phyloP scores from a whole-genome alignment of 805 yeast species.

The Yamadazyma insecticola region DNA sequence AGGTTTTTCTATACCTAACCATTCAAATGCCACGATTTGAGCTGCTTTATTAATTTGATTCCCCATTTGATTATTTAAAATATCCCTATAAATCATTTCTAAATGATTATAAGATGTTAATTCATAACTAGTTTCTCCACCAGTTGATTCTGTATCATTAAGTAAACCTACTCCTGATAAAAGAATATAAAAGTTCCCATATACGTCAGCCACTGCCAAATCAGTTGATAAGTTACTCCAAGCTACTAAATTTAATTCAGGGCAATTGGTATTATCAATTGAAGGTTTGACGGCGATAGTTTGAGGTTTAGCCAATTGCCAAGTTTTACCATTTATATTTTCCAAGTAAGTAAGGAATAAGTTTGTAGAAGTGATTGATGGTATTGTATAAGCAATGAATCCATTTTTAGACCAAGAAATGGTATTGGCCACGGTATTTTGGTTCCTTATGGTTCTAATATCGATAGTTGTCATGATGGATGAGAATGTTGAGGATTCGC shows the following conservation, averaged over 20 bases:
- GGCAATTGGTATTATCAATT: slow-evolving; percentile 13
- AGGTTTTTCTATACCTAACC: slow-evolving; percentile 74
- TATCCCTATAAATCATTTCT: slow-evolving; percentile 47
- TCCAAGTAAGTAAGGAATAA: slow-evolving; percentile 64
- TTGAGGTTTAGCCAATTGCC: slow-evolving; percentile 70
- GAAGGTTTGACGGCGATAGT: slow-evolving; percentile 26
- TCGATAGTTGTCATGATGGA: neutral
- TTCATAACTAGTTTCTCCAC: slow-evolving; percentile 31
- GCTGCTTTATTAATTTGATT: slow-evolving; percentile 12
- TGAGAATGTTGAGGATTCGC: neutral
- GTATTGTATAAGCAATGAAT: slow-evolving; percentile 65
- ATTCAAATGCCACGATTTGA: slow-evolving; percentile 48
- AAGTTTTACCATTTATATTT: slow-evolving; percentile 66
- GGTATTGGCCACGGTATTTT: too few relatives aligned
- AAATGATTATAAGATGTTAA: slow-evolving; percentile 40
- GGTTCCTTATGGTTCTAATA: too few relatives aligned
- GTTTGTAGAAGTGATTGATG: slow-evolving; percentile 23
- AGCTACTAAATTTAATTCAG: slow-evolving; percentile 42
- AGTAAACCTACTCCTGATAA: slow-evolving; percentile 40
- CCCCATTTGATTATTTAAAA: slow-evolving; percentile 10
- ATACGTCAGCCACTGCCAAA: slow-evolving; percentile 69
- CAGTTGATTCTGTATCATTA: slow-evolving; percentile 21
- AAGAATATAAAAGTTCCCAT: slow-evolving; percentile 52
- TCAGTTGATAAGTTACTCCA: slow-evolving; percentile 85
- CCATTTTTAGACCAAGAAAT: slow-evolving; percentile 85